These are phyloP conservation scores for Lizonia empirigonia DNA, from an alignment of 2,329 filamentous ascomycete species.

Conservation along the genomic window DNA sequence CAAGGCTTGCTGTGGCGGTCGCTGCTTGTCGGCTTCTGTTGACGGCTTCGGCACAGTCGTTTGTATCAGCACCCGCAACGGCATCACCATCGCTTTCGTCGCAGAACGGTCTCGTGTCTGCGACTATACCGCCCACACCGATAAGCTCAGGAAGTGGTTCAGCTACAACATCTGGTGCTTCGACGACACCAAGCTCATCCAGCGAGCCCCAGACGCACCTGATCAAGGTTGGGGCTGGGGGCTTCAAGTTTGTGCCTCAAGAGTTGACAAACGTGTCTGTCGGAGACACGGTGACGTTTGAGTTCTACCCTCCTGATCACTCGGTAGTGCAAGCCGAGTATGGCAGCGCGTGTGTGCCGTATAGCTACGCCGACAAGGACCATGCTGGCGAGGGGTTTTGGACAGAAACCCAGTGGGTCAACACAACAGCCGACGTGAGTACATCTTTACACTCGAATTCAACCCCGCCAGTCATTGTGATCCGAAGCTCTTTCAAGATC, in stretches of 20 bases:
- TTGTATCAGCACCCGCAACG: not conserved
- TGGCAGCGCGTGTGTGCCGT: slow-evolving; percentile 49
- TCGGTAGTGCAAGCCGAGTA: slow-evolving; percentile 52
- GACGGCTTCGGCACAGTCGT: slow-evolving; percentile 8
- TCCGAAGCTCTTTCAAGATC: not conserved
- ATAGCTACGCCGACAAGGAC: slow-evolving; percentile 38
- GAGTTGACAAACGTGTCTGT: slow-evolving; percentile 43
- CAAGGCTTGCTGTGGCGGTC: slow-evolving; percentile 19
- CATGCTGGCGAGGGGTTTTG: slow-evolving; percentile 39
- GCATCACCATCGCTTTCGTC: slow-evolving; percentile 1
- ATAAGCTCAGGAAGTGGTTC: not conserved
- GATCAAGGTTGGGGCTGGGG: slow-evolving; percentile 46
- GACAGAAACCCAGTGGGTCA: slow-evolving; percentile 35
- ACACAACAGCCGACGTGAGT: slow-evolving; percentile 35
- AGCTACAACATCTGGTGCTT: not conserved
- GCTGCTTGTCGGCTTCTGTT: slow-evolving; percentile 16
- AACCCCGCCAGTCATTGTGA: not conserved
- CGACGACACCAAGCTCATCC: slow-evolving; percentile 24
- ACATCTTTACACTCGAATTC: not conserved
- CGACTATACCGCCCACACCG: not conserved
- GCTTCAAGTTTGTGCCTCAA: slow-evolving; percentile 47
- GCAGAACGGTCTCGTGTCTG: not conserved
- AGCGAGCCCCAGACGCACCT: slow-evolving; percentile 35
- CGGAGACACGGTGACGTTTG: slow-evolving; percentile 47
- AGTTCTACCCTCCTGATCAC: slow-evolving; percentile 52